A percentile compares a stretch with the other conserved stretches of the same genome.
These are phyloP conservation scores for Aspergillus fructus DNA, from an alignment of 2,329 filamentous ascomycete species.

Conservation along the genomic window DNA sequence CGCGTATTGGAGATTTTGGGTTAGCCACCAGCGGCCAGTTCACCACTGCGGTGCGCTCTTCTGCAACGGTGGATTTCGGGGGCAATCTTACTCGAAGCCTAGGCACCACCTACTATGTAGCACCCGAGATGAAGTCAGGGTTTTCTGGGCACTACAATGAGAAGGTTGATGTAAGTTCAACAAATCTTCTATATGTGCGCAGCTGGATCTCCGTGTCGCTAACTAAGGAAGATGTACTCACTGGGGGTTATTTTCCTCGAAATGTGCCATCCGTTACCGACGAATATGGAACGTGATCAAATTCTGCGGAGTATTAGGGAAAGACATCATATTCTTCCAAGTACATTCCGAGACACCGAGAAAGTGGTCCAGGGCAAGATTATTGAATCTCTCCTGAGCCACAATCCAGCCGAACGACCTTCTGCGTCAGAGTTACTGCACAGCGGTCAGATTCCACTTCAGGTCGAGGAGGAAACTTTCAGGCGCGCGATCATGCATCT, in stretches of 20 bases:
- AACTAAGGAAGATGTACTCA: slow-evolving; percentile 72
- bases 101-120: slow-evolving; percentile 85
- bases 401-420: slow-evolving; percentile 78
- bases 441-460: slow-evolving; percentile 82
- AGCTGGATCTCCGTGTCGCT: neutral
- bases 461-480: slow-evolving; percentile 90
- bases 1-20: slow-evolving; percentile 96
- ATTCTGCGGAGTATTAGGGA: slow-evolving; percentile 69
- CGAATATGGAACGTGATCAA: slow-evolving; percentile 62
- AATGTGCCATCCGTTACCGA: slow-evolving; percentile 72
- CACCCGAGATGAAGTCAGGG: slow-evolving; percentile 80
- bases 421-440: slow-evolving; percentile 79
- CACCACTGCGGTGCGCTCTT: slow-evolving; percentile 40
- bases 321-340: slow-evolving; percentile 66
- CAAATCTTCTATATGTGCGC: neutral
- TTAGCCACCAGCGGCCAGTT: slow-evolving; percentile 82
- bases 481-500: slow-evolving; percentile 77
- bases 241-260: slow-evolving; percentile 97
- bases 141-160: slow-evolving; percentile 78
- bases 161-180: slow-evolving; percentile 75
- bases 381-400: slow-evolving; percentile 74
- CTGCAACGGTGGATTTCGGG: slow-evolving; percentile 35
- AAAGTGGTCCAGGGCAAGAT: slow-evolving; percentile 71
- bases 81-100: slow-evolving; percentile 55
- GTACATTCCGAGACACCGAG: slow-evolving; percentile 69